Evolutionary conservation across 768 basidiomycete species (phyloP).

Genomic region (Trametes elegans): DNA sequence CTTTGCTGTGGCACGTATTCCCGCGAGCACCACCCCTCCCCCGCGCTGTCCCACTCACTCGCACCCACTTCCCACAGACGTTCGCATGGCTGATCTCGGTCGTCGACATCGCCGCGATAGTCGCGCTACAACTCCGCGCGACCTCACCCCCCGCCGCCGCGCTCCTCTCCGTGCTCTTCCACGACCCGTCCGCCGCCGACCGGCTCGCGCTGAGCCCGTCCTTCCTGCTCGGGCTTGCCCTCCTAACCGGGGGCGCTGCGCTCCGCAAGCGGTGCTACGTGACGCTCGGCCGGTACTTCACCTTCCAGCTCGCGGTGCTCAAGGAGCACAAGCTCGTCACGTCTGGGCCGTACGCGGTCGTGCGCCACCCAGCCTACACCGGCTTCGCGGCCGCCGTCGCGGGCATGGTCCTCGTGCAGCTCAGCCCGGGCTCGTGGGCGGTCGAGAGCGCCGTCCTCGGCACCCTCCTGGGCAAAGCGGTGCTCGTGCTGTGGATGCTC

Average conservation of each 20-base stretch:
- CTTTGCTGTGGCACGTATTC: not conserved
- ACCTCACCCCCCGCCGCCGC: too few relatives aligned
- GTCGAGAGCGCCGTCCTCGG: not conserved
- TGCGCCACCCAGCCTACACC: constrained; percentile 26
- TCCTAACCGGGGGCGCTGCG: not conserved
- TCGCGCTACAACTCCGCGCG: too few relatives aligned
- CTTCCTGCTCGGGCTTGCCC: not conserved
- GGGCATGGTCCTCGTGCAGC: not conserved
- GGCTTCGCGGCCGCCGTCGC: not conserved
- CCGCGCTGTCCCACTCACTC: too few relatives aligned
- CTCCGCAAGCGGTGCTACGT: constrained; percentile 5
- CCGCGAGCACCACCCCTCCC: not conserved
- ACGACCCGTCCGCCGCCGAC: too few relatives aligned
- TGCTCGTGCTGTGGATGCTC: not conserved
- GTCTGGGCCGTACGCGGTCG: constrained; percentile 23
- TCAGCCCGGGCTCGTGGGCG: constrained; percentile 7
- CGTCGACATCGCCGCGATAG: too few relatives aligned
- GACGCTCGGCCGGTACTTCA: constrained; percentile 19
- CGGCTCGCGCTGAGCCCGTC: not conserved
- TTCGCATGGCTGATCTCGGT: too few relatives aligned
- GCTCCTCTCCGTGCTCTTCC: not conserved
- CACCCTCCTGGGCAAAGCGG: not conserved
- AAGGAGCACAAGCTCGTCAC: constrained; percentile 20
- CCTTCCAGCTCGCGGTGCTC: constrained; percentile 19
- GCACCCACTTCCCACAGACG: too few relatives aligned